Base-by-base conservation (phyloP, 495 filamentous ascomycete genomes). In the Rhypophila decipiens region DNA sequence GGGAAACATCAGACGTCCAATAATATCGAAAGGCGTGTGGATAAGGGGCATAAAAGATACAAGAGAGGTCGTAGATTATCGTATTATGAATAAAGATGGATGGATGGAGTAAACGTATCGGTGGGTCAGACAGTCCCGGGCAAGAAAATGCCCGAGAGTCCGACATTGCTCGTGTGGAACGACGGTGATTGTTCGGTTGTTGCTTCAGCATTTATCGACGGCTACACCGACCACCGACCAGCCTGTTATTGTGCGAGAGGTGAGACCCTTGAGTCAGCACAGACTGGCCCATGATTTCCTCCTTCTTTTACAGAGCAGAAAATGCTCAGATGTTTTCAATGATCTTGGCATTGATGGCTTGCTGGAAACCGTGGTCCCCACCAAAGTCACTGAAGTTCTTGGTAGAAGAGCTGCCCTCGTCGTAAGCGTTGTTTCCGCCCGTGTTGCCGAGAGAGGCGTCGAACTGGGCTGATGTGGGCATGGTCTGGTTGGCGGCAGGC, bases 281-380 rank as follows among this genome's bases (percentile, higher is more conserved):
- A n/a, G n/a, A n/a, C n/a, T n/a, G n/a, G n/a, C n/a, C n/a, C n/a
- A n/a, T n/a, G n/a, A n/a, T n/a, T n/a, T n/a, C n/a, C n/a, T n/a
- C n/a, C n/a, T n/a, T n/a, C n/a, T n/a, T n/a, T n/a, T n/a, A n/a
- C n/a, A n/a, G n/a, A n/a, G n/a, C n/a, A n/a, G n/a, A n/a, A 23
- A 33, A 8, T 24, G 24, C 35, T 75, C 72, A 98, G 62, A 98
- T 91, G 63, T 91, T 83, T 68, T 96, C 88, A 50, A 96, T 79
- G 21, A 96, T 73, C 31, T 79, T 79, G 11, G 89, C 83, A 57
- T 95, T 95, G 63, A 96, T 79, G 21, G 89, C 87, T 54, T 78
- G 78, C 61, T 89, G 83, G 63, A 96, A 89, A 12, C 83, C 80
- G 49, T 57, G 36, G 52, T 79, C 82, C 41, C 52, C 58, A 34